Conservation (phyloP, 257 asterid species). For the Przewalskia tangutica region DNA sequence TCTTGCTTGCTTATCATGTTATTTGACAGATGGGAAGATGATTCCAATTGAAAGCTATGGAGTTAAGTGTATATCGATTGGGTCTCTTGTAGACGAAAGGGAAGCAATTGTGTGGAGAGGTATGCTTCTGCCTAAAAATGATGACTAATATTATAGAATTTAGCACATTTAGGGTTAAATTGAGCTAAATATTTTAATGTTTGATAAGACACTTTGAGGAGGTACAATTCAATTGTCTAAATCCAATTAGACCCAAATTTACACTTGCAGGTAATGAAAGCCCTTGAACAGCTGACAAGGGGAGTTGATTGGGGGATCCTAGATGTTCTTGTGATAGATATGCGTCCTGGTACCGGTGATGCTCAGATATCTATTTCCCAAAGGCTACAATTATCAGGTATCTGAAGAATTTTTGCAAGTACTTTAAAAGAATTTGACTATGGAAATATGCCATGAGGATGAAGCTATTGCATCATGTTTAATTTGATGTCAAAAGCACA, state of each 20-base stretch:
- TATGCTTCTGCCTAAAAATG: slow-evolving; percentile 19
- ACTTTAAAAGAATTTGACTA: no score
- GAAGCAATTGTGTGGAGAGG: slow-evolving; percentile 99
- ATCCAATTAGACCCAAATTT: not conserved
- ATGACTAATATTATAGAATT: not conserved
- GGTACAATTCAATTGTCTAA: not conserved
- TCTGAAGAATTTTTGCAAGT: no score
- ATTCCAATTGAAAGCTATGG: slow-evolving; percentile 84
- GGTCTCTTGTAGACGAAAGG: slow-evolving; percentile 84
- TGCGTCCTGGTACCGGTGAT: slow-evolving; percentile 99
- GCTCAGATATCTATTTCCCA: no score
- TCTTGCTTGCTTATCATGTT: not conserved
- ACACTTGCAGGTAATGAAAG: slow-evolving; percentile 78
- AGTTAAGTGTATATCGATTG: slow-evolving; percentile 90
- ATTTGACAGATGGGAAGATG: slow-evolving; percentile 57
- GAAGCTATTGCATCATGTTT: not conserved
- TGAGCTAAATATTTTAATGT: not conserved
- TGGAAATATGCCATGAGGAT: no score
- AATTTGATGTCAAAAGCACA: not conserved
- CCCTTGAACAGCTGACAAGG: slow-evolving; percentile 94
- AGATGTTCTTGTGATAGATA: slow-evolving; percentile 95
- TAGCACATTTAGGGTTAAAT: not conserved
- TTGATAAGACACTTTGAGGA: not conserved
- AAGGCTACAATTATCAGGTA: no score
- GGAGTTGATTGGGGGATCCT: slow-evolving; percentile 92